Base-by-base conservation (phyloP, 2,329 filamentous ascomycete species). In the Clarireedia homoeocarpa region DNA sequence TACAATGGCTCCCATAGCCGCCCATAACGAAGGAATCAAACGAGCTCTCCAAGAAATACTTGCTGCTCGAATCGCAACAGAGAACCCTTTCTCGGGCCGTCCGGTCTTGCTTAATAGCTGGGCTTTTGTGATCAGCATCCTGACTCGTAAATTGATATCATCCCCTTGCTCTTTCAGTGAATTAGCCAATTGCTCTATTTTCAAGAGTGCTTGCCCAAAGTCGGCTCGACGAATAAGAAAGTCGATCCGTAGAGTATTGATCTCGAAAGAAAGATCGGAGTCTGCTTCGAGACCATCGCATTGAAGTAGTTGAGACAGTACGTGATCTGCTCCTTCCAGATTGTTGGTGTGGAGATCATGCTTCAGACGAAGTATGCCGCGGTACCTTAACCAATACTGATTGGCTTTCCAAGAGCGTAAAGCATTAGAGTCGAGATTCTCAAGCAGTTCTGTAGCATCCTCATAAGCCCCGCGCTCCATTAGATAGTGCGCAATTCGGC, bases 361-460 rank as follows among this genome's bases (percentile, higher is more conserved):
- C 61, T 79, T 81, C 9, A 89, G 71, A 64, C 83, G 84, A 57
- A 89, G 75, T 45, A 90, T 76, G 4, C 81, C 84, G 14, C 82
- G 77, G 66, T 85, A 87, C 55, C 83, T 83, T 61, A 80, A 74
- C 75, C 87, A 83, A 66, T 86, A 85, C 63, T 95, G 89, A 61
- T 86, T 84, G 17, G 86, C 79, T 70, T 91, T 95, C 69, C 91
- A 80, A 0, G 88, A 85, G 3, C 86, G 83, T 40, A 88, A 75
- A 4, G 79, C 74, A 57, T 85, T 80, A 3, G 77, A 73, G 51
- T 85, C 78, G 17, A 90, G 70, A 27, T 74, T 73, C 53, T 85
- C 78, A 47, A 92, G 73, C 26, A 76, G 75, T 12, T 74, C 71
- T 52, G 85, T 75, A 0, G 87, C 89, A 50, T 87, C 79, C 23